Evolutionary conservation across 2,329 filamentous ascomycete species (phyloP).

Genomic region (Fusarium aywerte): DNA sequence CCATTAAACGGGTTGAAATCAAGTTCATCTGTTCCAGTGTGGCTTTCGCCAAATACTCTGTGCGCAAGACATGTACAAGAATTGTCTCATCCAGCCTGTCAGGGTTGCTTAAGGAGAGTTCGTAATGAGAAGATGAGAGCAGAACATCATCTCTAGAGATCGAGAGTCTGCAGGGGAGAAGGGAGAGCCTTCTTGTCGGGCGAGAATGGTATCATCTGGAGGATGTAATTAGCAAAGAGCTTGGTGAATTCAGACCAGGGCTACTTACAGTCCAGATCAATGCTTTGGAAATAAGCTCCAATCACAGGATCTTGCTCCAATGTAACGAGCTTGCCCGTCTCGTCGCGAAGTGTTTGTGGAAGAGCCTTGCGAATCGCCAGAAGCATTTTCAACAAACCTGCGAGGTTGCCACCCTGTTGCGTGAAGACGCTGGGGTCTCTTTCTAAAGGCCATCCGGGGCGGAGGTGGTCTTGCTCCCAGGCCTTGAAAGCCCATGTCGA

Average conservation of each 20-base stretch:
- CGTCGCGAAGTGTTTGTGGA: slow-evolving; percentile 61
- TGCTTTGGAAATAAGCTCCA: slow-evolving; percentile 63
- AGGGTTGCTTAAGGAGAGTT: slow-evolving; percentile 38
- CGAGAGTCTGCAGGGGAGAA: slow-evolving; percentile 63
- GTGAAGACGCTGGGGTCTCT: slow-evolving; percentile 66
- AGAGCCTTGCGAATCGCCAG: slow-evolving; percentile 69
- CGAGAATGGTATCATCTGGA: slow-evolving; percentile 50
- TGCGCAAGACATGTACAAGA: not conserved
- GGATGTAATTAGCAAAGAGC: not conserved
- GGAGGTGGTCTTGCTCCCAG: slow-evolving; percentile 71
- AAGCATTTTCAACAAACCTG: slow-evolving; percentile 69
- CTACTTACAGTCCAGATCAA: slow-evolving; percentile 68
- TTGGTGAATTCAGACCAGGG: not conserved
- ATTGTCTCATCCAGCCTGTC: not conserved
- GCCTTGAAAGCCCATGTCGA: slow-evolving; percentile 75
- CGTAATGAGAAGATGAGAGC: slow-evolving; percentile 59
- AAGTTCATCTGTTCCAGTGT: not conserved
- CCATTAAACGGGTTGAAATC: slow-evolving; percentile 41
- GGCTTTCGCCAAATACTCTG: not conserved
- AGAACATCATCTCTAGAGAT: slow-evolving; percentile 63
- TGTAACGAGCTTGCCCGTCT: slow-evolving; percentile 61
- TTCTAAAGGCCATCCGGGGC: slow-evolving; percentile 70
- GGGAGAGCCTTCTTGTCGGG: slow-evolving; percentile 62
- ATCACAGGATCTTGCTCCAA: slow-evolving; percentile 60
- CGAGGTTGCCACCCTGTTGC: slow-evolving; percentile 68